Evolutionary conservation across 2,329 filamentous ascomycete genomes (phyloP).

Genomic region (Arthrobotrys iridis): DNA sequence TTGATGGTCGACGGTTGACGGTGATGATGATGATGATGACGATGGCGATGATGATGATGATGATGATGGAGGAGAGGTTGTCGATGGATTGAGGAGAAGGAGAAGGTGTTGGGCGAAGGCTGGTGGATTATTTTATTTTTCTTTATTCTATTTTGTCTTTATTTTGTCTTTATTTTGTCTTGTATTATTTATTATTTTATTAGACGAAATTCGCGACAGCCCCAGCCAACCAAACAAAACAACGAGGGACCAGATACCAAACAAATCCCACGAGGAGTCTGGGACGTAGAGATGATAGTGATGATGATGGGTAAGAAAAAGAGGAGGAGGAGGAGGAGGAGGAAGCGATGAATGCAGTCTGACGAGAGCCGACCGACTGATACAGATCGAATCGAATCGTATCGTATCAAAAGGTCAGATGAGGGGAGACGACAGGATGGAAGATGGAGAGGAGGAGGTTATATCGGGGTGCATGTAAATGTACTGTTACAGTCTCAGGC

Average conservation of each 20-base stretch:
- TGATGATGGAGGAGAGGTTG: not conserved
- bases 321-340: not conserved
- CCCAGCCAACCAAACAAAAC: too few relatives aligned
- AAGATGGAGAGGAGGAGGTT: conserved; percentile 29
- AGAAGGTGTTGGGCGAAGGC: not conserved
- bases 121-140: too few relatives aligned
- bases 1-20: not conserved
- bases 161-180: too few relatives aligned
- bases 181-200: too few relatives aligned
- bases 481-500: not conserved
- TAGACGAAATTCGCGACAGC: too few relatives aligned
- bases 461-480: not conserved
- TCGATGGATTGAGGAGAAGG: not conserved
- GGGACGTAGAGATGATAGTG: too few relatives aligned
- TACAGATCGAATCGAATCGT: not conserved
- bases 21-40: not conserved
- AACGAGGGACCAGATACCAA: too few relatives aligned
- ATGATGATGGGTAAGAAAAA: not conserved
- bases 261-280: too few relatives aligned
- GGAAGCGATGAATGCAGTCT: not conserved
- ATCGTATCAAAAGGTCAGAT: too few relatives aligned
- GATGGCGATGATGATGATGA: not conserved
- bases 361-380: not conserved
- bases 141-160: too few relatives aligned
- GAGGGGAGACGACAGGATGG: too few relatives aligned